A percentile compares a stretch with the other conserved stretches of the same genome.
These are phyloP conservation scores for Rosellinia necatrix DNA, from an alignment of 2,329 filamentous ascomycete genomes.

Conservation along the genomic window DNA sequence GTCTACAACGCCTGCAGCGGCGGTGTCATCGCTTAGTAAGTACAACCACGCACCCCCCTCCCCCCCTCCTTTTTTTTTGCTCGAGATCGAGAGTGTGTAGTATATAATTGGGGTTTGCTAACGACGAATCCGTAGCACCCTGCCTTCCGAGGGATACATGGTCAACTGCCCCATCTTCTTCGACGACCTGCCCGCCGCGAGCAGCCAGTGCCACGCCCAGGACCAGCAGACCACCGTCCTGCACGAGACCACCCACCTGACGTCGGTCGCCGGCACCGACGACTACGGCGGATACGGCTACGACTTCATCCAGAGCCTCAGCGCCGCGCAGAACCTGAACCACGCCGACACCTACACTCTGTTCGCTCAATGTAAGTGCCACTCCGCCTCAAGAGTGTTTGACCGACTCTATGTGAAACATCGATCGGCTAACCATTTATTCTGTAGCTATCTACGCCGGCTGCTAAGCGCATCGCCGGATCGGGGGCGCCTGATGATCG, in stretches of 20 bases:
- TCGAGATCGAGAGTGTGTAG: too few relatives aligned
- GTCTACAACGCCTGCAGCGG: slow-evolving; percentile 54
- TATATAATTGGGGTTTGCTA: background rate
- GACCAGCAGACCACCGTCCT: slow-evolving; percentile 67
- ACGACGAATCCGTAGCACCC: slow-evolving; percentile 44
- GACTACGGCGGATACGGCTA: slow-evolving; percentile 60
- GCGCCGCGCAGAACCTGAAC: slow-evolving; percentile 54
- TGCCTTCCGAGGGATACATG: slow-evolving; percentile 58
- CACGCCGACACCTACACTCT: slow-evolving; percentile 64
- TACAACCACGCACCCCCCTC: too few relatives aligned
- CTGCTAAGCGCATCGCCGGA: slow-evolving; percentile 40
- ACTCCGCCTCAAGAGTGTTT: too few relatives aligned
- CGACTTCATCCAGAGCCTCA: slow-evolving; percentile 54
- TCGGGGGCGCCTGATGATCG: background rate
- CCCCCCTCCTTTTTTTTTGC: background rate
- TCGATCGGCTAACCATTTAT: background rate
- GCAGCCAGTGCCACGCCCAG: slow-evolving; percentile 61
- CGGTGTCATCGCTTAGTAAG: slow-evolving; percentile 59
- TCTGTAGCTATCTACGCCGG: slow-evolving; percentile 41
- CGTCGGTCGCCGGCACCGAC: slow-evolving; percentile 58
- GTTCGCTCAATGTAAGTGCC: slow-evolving; percentile 48
- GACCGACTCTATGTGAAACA: too few relatives aligned
- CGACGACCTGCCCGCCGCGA: slow-evolving; percentile 53
- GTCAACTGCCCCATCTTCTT: slow-evolving; percentile 67
- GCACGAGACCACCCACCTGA: slow-evolving; percentile 68